Evolutionary conservation across 371 early-diverging fungal species (phyloP).

Genomic region (Vavraia culicis): DNA sequence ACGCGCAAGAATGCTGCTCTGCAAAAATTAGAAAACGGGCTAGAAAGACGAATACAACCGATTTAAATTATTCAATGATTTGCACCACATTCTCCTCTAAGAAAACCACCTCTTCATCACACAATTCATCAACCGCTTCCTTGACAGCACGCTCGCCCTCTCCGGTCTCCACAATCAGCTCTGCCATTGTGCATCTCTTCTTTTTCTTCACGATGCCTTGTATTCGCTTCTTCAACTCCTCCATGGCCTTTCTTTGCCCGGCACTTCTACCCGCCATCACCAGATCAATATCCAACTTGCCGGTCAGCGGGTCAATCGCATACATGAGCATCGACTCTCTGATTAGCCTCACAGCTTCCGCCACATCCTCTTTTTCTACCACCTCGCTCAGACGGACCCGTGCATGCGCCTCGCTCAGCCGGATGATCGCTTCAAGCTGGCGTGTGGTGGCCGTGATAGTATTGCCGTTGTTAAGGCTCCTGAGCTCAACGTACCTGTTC

Average conservation of each 20-base stretch:
- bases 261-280: slow-evolving; percentile 59
- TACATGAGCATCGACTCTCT: slow-evolving; percentile 70
- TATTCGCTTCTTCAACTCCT: slow-evolving; percentile 33
- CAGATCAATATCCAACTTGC: slow-evolving; percentile 82
- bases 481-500: slow-evolving; percentile 61
- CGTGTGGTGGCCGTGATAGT: slow-evolving; percentile 84
- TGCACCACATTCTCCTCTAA: too few species aligned
- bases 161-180: too few species aligned
- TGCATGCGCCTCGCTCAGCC: slow-evolving; percentile 91
- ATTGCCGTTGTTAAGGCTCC: slow-evolving; percentile 55
- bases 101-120: too few species aligned
- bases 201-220: too few species aligned
- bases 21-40: too few species aligned
- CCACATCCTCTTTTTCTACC: slow-evolving; percentile 57
- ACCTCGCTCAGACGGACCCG: slow-evolving; percentile 56
- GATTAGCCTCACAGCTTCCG: slow-evolving; percentile 59
- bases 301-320: slow-evolving; percentile 88
- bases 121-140: too few species aligned
- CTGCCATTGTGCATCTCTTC: too few species aligned
- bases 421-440: slow-evolving; percentile 91
- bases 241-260: slow-evolving; percentile 24
- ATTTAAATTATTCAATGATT: too few species aligned
- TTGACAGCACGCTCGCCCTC: too few species aligned
- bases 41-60: too few species aligned
- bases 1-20: too few species aligned